Percentiles rank a stretch among this genome's conserved stretches.
Evolutionary conservation across 2,329 filamentous ascomycete genomes (phyloP).

Genomic region (Cytospora piceae): DNA sequence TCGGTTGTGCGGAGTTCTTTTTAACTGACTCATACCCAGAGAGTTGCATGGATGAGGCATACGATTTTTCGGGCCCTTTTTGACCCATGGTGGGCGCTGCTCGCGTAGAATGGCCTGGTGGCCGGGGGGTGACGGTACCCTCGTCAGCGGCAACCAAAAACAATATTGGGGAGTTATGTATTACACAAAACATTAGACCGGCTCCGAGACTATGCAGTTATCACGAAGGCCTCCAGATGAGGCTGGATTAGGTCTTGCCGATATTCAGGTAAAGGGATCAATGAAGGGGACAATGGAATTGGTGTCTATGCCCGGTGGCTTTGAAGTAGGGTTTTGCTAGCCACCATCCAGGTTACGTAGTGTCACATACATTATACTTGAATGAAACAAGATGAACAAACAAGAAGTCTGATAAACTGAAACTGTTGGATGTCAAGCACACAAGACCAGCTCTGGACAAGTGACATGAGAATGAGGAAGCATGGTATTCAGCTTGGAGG

Average conservation of each 20-base stretch:
- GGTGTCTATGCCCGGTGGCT: background rate
- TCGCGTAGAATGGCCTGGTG: background rate
- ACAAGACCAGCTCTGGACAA: background rate
- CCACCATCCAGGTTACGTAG: background rate
- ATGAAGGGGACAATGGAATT: background rate
- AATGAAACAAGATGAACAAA: background rate
- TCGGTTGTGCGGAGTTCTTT: constrained; percentile 27
- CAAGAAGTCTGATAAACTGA: background rate
- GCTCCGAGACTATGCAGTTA: constrained; percentile 17
- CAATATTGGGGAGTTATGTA: constrained; percentile 15
- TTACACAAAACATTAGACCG: constrained; percentile 22
- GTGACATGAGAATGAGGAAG: background rate
- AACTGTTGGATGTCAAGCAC: background rate
- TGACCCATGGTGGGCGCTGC: constrained; percentile 1
- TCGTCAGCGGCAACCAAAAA: constrained; percentile 5
- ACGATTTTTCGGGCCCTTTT: constrained; percentile 21
- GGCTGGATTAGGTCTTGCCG: constrained; percentile 5
- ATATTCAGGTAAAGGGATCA: background rate
- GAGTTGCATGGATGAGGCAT: constrained; percentile 26
- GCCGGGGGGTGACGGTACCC: constrained; percentile 1
- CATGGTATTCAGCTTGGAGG: background rate
- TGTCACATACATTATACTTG: background rate
- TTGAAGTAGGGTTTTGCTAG: background rate
- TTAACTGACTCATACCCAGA: constrained; percentile 27
- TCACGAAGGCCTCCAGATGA: constrained; percentile 8